These are phyloP conservation scores for Fusarium sp. DNA, from an alignment of 2,329 filamentous ascomycete genomes.

Conservation along the genomic window DNA sequence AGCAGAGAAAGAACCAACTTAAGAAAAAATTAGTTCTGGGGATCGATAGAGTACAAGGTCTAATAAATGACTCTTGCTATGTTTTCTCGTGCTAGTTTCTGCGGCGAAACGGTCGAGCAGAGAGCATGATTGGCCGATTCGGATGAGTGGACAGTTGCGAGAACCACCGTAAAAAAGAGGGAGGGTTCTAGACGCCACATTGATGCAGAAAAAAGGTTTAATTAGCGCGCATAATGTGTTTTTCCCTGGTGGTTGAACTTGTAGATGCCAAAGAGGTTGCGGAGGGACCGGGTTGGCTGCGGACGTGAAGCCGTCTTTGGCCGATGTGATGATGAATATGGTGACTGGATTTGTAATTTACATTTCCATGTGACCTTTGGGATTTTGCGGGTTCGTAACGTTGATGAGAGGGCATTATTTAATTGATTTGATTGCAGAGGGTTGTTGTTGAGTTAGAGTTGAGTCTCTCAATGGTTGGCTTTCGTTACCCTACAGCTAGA, in stretches of 20 bases:
- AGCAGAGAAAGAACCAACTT: not conserved
- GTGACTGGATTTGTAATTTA: not conserved
- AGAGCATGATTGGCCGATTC: slow-evolving; percentile 39
- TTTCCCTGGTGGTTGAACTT: not conserved
- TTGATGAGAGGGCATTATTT: not conserved
- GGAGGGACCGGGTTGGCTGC: slow-evolving; percentile 16
- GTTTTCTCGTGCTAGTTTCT: slow-evolving; percentile 28
- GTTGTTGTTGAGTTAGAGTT: not conserved
- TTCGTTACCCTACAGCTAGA: not conserved
- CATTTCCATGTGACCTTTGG: not conserved
- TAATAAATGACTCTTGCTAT: slow-evolving; percentile 35
- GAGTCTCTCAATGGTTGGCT: slow-evolving; percentile 12
- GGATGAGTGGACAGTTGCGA: slow-evolving; percentile 36
- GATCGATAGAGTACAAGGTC: slow-evolving; percentile 7
- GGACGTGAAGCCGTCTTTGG: slow-evolving; percentile 31
- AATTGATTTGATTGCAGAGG: not conserved
- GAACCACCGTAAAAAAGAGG: slow-evolving; percentile 10
- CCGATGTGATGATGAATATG: slow-evolving; percentile 12
- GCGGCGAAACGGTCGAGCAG: slow-evolving; percentile 36
- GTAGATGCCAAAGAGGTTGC: slow-evolving; percentile 9
- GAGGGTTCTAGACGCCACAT: slow-evolving; percentile 18
- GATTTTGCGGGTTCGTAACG: not conserved
- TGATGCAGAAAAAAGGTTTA: not conserved
- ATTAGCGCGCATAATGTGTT: slow-evolving; percentile 24
- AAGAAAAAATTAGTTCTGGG: not conserved